Conservation (phyloP, 306 rosid genomes). For the Citrullus mucosospermus region DNA sequence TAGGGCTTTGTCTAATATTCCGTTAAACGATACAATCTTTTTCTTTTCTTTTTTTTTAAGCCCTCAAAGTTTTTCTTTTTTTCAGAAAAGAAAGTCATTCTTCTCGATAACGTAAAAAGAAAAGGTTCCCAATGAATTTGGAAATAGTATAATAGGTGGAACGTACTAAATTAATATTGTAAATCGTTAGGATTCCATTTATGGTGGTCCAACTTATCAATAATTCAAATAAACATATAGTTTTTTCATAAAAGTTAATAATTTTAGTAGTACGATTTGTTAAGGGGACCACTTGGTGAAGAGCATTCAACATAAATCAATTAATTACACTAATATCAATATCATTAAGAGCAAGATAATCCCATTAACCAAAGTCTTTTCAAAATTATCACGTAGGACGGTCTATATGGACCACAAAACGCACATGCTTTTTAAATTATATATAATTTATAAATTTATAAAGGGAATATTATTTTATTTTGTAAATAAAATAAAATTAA, state of each 20-base stretch:
- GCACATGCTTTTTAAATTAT: neutral
- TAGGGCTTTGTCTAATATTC: neutral
- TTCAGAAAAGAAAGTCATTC: neutral
- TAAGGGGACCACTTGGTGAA: neutral
- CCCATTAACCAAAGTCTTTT: neutral
- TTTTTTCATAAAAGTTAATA: neutral
- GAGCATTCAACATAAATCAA: neutral
- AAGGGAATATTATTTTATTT: neutral
- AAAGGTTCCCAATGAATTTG: neutral
- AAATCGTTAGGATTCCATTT: neutral
- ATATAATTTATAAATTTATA: neutral
- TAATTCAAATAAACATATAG: neutral
- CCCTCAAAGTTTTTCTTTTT: neutral
- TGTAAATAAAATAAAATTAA: neutral
- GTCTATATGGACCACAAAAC: neutral
- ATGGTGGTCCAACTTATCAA: neutral
- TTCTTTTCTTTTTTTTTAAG: neutral
- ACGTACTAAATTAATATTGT: neutral
- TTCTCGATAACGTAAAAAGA: neutral
- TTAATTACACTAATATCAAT: neutral
- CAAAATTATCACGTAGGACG: neutral
- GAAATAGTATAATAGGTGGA: neutral
- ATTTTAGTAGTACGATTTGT: neutral
- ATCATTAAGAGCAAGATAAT: neutral
- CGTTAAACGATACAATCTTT: neutral